Conservation (phyloP, 495 filamentous ascomycete species). For the Penicillium soppii region DNA sequence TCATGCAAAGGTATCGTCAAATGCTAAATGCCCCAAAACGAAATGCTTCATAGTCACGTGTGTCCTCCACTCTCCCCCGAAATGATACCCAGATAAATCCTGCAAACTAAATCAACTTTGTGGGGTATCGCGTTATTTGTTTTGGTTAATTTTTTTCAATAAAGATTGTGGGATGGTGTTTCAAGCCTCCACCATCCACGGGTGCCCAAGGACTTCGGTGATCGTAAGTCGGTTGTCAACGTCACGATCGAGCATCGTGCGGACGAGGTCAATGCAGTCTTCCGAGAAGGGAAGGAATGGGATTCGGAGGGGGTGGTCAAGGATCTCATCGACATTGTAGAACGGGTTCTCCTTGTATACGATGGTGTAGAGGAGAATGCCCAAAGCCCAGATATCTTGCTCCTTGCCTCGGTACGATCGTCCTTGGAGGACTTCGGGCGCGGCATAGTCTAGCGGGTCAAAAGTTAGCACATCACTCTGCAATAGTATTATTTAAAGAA, state of each 20-base stretch:
- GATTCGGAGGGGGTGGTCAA: conserved; percentile 91
- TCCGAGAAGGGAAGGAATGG: conserved; percentile 86
- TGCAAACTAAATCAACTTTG: conserved; percentile 24
- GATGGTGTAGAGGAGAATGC: conserved; percentile 96
- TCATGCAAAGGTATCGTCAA: conserved; percentile 9
- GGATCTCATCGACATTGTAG: conserved; percentile 98
- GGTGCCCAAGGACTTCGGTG: conserved; percentile 78
- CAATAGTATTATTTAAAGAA: not conserved
- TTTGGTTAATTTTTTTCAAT: conserved; percentile 20
- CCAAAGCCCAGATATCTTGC: conserved; percentile 98
- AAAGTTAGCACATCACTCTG: not conserved
- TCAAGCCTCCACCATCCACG: conserved; percentile 58
- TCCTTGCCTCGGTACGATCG: conserved; percentile 92
- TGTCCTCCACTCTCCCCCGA: no score
- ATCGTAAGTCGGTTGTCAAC: conserved; percentile 80
- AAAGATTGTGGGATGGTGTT: no score
- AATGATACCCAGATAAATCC: conserved; percentile 11
- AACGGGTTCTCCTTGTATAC: conserved; percentile 99
- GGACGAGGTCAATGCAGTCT: conserved; percentile 84
- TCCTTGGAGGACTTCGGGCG: conserved; percentile 93
- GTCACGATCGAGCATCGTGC: conserved; percentile 87
- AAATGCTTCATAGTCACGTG: no score
- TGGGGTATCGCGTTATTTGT: conserved; percentile 34
- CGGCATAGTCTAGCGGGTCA: conserved; percentile 79
- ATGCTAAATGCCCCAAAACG: not conserved